Percentiles rank a stretch among this genome's conserved stretches.
These are phyloP conservation scores for Torulaspora pretoriensis DNA, from an alignment of 1,139 yeast genomes.

Conservation along the genomic window DNA sequence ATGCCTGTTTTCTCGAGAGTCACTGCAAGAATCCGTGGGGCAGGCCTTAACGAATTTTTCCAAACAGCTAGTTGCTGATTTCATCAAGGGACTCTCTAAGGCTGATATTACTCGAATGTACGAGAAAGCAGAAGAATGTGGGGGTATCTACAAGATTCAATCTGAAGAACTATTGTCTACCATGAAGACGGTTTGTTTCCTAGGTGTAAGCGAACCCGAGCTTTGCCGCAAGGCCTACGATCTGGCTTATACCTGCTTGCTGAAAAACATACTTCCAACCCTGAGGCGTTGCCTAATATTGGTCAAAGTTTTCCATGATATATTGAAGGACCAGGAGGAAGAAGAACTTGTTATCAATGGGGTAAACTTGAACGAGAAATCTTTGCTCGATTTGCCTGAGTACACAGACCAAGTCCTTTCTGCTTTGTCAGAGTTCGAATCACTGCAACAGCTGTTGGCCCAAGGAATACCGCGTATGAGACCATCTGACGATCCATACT, in stretches of 20 bases:
- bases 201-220: constrained; percentile 11
- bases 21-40: constrained; percentile 20
- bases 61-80: constrained; percentile 20
- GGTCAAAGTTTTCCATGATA: constrained; percentile 26
- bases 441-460: constrained; percentile 18
- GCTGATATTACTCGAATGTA: constrained; percentile 11
- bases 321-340: constrained; percentile 20
- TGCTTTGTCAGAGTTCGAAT: constrained; percentile 17
- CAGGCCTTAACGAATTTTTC: constrained; percentile 21
- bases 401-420: constrained; percentile 18
- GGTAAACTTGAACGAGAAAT: constrained; percentile 17
- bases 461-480: constrained; percentile 11
- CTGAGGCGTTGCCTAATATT: constrained; percentile 30
- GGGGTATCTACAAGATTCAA: constrained; percentile 7
- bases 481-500: constrained; percentile 17
- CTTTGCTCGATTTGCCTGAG: constrained; percentile 11
- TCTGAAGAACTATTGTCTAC: constrained; percentile 4
- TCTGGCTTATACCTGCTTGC: constrained; percentile 22
- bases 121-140: constrained; percentile 9
- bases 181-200: constrained; percentile 12
- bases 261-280: constrained; percentile 28
- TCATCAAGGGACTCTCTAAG: constrained; percentile 14
- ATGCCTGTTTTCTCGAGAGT: constrained; percentile 20
- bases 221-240: constrained; percentile 15
- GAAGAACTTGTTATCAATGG: constrained; percentile 19